Evolutionary conservation across 2,329 filamentous ascomycete genomes (phyloP), one percentile per base, ranked within the genome.

Genomic region (Colletotrichum melonis): DNA sequence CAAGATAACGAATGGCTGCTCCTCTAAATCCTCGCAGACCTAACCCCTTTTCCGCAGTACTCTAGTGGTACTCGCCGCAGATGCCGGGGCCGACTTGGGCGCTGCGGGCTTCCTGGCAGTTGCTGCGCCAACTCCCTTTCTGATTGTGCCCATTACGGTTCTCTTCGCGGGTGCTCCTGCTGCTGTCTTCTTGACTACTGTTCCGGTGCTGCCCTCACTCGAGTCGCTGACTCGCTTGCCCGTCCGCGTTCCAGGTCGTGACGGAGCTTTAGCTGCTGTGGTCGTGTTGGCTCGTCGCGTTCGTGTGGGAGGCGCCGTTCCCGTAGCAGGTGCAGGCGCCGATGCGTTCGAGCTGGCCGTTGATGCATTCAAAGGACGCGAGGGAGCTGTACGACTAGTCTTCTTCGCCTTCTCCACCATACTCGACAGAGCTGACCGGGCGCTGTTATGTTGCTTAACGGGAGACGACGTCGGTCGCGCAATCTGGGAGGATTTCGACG

Each of bases 191-290:
- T 88, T 88, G 56, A 92, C 86, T 26, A 93, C 90, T 0, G 92
- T 93, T 8, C 89, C 88, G 16, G 88, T 89, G 80, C 91, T 94
- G 5, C 84, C 86, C 68, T 92, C 90, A 76, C 91, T 93, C 19
- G 88, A 86, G 78, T 91, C 91, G 79, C 91, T 93, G 78, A 84
- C 82, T 79, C 89, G 87, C 74, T 87, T 86, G 68, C 83, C 84
- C 46, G 84, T 87, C 72, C 87, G 86, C 42, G 88, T 88, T 24
- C 83, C 82, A 38, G 82, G 80, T 42, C 82, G 80, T 12, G 81
- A 78, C 19, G 79, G 74, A 28, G 75, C 75, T 63, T 76, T 77
- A 42, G 83, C 78, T 24, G 85, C 79, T 35, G 84, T 79, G 49
- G 83, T 81, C 11, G 82, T 79, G 26, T 81, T 78, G 24, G 78